Conservation (phyloP, 2,329 filamentous ascomycete genomes). For the Aspergillus sp. region DNA sequence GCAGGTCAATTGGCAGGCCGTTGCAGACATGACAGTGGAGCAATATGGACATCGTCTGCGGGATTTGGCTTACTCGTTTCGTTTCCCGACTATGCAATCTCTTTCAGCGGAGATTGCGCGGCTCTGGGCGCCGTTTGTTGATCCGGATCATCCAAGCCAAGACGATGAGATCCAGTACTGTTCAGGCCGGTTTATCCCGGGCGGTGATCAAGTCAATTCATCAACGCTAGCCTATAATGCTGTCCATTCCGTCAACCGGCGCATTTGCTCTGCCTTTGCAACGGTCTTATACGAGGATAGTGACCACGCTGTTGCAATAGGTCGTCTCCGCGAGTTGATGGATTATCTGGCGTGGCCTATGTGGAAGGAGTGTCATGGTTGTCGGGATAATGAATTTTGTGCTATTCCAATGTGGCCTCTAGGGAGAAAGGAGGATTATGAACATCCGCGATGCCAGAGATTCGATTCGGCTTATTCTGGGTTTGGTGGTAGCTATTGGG, state of each 20-base stretch:
- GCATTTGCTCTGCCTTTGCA: not conserved
- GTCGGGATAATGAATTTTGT: constrained; percentile 44
- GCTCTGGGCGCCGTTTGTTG: not conserved
- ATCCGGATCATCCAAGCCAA: not conserved
- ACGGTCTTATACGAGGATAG: constrained; percentile 1
- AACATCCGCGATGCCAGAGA: constrained; percentile 32
- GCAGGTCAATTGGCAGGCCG: constrained; percentile 54
- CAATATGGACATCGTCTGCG: constrained; percentile 50
- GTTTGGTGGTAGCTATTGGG: not conserved
- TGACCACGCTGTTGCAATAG: constrained; percentile 4
- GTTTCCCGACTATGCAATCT: not conserved
- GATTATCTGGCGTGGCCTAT: constrained; percentile 46
- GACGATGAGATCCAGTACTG: not conserved
- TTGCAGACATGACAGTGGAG: constrained; percentile 54
- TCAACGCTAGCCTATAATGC: not conserved
- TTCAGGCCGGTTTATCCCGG: not conserved
- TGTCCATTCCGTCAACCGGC: not conserved
- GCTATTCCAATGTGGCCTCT: constrained; percentile 53
- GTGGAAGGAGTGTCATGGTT: constrained; percentile 48
- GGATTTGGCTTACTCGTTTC: constrained; percentile 9
- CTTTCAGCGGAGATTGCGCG: not conserved
- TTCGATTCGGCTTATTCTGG: not conserved
- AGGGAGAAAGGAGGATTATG: constrained; percentile 45
- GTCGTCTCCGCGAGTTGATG: constrained; percentile 35
- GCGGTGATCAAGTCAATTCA: not conserved